These are phyloP conservation scores for Infundibulicybe gibba DNA, from an alignment of 768 basidiomycete genomes.

Conservation along the genomic window DNA sequence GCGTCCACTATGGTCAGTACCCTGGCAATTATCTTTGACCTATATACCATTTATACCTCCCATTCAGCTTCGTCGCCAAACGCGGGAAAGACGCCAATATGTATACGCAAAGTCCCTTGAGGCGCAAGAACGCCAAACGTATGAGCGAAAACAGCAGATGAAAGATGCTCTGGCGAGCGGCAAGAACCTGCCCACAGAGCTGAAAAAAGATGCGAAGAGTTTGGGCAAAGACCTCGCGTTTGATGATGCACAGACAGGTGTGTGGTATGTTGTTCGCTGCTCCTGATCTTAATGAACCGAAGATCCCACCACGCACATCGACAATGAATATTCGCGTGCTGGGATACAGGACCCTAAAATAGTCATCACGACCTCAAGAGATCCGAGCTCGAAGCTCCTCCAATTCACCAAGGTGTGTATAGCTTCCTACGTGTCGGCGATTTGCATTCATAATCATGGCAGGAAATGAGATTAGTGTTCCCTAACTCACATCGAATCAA, in stretches of 20 bases:
- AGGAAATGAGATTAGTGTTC: constrained; percentile 98
- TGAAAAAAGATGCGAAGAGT: constrained; percentile 72
- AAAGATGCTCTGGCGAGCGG: constrained; percentile 90
- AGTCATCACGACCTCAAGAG: constrained; percentile 93
- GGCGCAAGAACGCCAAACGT: constrained; percentile 92
- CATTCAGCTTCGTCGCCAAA: constrained; percentile 77
- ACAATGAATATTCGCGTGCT: constrained; percentile 94
- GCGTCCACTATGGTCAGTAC: neutral
- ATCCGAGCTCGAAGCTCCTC: constrained; percentile 89
- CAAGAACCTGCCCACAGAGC: constrained; percentile 84
- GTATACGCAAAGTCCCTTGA: constrained; percentile 94
- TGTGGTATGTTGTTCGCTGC: constrained; percentile 12
- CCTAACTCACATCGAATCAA: constrained; percentile 97
- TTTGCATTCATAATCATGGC: neutral
- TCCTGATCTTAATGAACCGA: constrained; percentile 2
- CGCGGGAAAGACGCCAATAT: constrained; percentile 91
- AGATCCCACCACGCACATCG: constrained; percentile 91
- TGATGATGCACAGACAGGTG: constrained; percentile 88
- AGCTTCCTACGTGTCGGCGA: neutral
- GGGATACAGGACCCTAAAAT: constrained; percentile 95
- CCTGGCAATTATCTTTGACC: constrained; percentile 2
- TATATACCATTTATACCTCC: neutral
- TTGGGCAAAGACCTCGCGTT: constrained; percentile 80
- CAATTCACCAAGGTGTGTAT: constrained; percentile 87
- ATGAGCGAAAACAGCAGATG: constrained; percentile 87